phyloP scores from a whole-genome alignment of 345 rosid species.

The Balakata baccata region DNA sequence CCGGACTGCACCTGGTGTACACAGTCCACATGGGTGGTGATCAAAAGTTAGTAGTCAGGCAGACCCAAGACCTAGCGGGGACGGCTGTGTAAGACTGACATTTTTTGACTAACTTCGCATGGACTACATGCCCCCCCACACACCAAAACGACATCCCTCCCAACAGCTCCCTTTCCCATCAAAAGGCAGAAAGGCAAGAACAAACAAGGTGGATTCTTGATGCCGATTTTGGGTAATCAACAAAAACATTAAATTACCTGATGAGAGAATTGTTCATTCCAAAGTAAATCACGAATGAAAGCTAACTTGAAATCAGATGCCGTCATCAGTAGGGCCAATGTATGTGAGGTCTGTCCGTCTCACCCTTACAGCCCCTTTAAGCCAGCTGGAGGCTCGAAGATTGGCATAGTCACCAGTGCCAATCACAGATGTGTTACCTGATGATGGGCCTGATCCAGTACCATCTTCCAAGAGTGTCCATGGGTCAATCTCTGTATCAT shows the following conservation, averaged over 20 bases:
- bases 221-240: slow-evolving; percentile 18
- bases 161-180: slow-evolving; percentile 28
- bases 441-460: slow-evolving; percentile 62
- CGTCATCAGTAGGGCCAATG: slow-evolving; percentile 85
- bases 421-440: slow-evolving; percentile 45
- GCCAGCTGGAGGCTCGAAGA: slow-evolving; percentile 85
- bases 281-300: slow-evolving; percentile 34
- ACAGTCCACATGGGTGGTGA: slow-evolving; percentile 32
- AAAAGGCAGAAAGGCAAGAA: slow-evolving; percentile 17
- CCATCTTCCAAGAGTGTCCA: slow-evolving; percentile 97
- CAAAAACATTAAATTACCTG: slow-evolving; percentile 27
- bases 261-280: slow-evolving; percentile 25
- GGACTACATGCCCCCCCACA: slow-evolving; percentile 5
- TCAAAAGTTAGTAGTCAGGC: slow-evolving; percentile 37
- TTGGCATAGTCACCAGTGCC: slow-evolving; percentile 65
- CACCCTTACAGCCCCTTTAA: slow-evolving; percentile 90
- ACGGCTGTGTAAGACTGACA: slow-evolving; percentile 8
- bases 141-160: slow-evolving; percentile 16
- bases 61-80: slow-evolving; percentile 12
- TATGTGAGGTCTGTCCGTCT: slow-evolving; percentile 82
- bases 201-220: slow-evolving; percentile 15
- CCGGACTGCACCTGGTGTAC: slow-evolving; percentile 37
- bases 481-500: slow-evolving; percentile 69
- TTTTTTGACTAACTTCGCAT: slow-evolving; percentile 11
- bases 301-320: slow-evolving; percentile 53